Evolutionary conservation across 371 early-diverging fungal species (phyloP).

Genomic region (Circinella umbellata): DNA sequence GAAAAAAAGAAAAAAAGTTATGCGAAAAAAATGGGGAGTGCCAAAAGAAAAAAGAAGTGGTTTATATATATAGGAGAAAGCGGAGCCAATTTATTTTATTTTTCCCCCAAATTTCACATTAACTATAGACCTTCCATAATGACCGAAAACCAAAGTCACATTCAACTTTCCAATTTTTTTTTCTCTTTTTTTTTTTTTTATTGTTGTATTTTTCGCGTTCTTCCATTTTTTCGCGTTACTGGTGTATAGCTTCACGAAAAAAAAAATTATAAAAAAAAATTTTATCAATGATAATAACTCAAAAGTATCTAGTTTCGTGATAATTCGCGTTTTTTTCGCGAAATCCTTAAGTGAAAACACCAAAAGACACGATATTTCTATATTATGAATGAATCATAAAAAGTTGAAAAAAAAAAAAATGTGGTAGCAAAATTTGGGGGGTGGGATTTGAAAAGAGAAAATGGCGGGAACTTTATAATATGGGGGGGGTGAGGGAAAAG

Average conservation of each 20-base stretch:
- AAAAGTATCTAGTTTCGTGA: not conserved
- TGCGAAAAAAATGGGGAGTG: conserved; percentile 18
- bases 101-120: not conserved
- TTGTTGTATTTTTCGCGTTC: no score
- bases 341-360: not conserved
- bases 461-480: no score
- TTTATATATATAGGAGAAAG: conserved; percentile 16
- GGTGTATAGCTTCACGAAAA: not conserved
- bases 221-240: not conserved
- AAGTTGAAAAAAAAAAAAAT: conserved; percentile 5
- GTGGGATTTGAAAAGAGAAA: no score
- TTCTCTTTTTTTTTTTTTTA: not conserved
- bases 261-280: conserved; percentile 5
- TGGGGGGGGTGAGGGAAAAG: no score
- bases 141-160: not conserved
- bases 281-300: not conserved
- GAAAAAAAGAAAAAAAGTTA: conserved; percentile 21
- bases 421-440: no score
- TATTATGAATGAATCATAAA: not conserved
- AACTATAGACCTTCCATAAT: no score
- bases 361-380: not conserved
- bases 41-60: not conserved
- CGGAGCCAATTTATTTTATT: no score
- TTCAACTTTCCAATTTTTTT: conserved; percentile 4
- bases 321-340: conserved; percentile 10